Conservation (phyloP, 2,329 filamentous ascomycete genomes). For the Alternaria arborescens region DNA sequence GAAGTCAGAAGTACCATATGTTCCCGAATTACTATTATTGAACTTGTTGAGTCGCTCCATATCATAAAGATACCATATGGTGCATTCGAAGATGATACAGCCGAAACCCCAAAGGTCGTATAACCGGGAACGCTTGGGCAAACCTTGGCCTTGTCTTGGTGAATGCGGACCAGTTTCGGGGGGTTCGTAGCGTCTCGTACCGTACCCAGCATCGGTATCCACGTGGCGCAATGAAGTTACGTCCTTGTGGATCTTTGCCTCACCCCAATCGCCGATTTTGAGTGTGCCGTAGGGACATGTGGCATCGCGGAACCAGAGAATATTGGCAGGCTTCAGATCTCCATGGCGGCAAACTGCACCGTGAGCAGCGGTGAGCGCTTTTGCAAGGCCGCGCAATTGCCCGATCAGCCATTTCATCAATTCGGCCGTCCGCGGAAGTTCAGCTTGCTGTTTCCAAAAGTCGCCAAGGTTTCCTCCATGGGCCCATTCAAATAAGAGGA, state of each 20-base stretch:
- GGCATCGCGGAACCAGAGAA: not conserved
- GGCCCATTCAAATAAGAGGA: conserved; percentile 17
- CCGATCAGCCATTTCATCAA: too few species aligned
- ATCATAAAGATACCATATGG: not conserved
- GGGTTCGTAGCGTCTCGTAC: not conserved
- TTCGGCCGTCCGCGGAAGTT: not conserved
- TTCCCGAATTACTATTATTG: not conserved
- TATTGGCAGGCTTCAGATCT: not conserved
- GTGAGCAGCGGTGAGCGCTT: not conserved
- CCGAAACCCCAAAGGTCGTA: not conserved
- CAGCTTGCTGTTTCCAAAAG: not conserved
- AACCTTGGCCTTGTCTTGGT: not conserved
- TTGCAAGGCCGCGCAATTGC: too few species aligned
- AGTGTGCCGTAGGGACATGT: not conserved
- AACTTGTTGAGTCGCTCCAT: not conserved
- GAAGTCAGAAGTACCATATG: too few species aligned
- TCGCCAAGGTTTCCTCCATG: not conserved
- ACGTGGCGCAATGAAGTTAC: too few species aligned
- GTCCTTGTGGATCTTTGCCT: not conserved
- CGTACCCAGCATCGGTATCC: too few species aligned
- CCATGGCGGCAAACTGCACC: not conserved
- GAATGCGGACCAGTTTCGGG: not conserved
- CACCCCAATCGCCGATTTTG: not conserved
- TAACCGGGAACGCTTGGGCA: not conserved
- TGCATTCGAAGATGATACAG: not conserved